These are phyloP conservation scores for Zygnema circumcarinatum DNA, from an alignment of 139 green algal species.

Conservation along the genomic window DNA sequence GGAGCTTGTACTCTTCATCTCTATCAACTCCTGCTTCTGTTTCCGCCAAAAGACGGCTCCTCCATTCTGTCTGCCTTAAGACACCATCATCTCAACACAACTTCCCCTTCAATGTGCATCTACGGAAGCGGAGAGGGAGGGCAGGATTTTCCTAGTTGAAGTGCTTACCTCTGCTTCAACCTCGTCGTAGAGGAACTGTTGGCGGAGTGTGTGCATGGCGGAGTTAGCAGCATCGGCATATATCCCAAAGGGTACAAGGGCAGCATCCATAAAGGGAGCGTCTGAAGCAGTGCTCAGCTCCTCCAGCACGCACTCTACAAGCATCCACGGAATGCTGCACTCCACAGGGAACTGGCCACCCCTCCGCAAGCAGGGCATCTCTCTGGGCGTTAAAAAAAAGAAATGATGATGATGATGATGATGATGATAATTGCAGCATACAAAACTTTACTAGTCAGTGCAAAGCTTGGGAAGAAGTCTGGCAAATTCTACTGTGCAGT, in stretches of 20 bases:
- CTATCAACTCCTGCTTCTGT: too few relatives aligned
- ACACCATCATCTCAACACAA: too few relatives aligned
- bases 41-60: too few relatives aligned
- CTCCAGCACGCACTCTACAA: conserved; percentile 10
- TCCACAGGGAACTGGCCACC: conserved; percentile 46
- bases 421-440: not conserved
- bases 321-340: conserved; percentile 20
- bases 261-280: conserved; percentile 6
- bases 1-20: too few relatives aligned
- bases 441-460: too few relatives aligned
- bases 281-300: not conserved
- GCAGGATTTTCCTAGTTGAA: too few relatives aligned
- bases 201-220: conserved; percentile 31
- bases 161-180: conserved; percentile 54
- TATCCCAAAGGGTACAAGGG: conserved; percentile 54
- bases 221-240: conserved; percentile 51
- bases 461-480: too few relatives aligned
- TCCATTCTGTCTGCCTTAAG: too few relatives aligned
- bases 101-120: too few relatives aligned
- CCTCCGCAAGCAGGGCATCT: too few relatives aligned
- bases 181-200: conserved; percentile 62
- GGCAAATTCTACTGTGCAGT: too few relatives aligned
- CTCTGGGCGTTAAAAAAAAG: not conserved
- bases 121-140: too few relatives aligned
- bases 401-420: not conserved